phyloP scores from a whole-genome alignment of 495 filamentous ascomycete genomes.

The Annulohypoxylon moriforme region DNA sequence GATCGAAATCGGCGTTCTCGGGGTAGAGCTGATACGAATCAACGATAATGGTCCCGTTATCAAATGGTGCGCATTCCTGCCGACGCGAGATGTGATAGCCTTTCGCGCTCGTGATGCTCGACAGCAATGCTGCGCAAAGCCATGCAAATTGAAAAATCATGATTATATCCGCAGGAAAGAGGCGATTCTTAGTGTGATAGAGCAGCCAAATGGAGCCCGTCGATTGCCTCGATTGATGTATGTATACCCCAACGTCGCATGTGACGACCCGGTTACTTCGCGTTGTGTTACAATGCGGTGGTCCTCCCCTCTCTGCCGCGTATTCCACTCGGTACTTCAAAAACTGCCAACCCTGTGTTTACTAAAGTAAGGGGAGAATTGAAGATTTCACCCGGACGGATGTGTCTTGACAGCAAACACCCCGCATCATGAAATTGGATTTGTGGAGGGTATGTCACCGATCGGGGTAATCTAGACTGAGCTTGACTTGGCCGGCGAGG shows the following conservation, averaged over 20 bases:
- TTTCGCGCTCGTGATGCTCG: conserved; percentile 9
- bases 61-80: conserved; percentile 44
- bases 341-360: conserved; percentile 5
- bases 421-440: not conserved
- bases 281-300: conserved; percentile 22
- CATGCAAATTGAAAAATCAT: conserved; percentile 20
- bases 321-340: conserved; percentile 21
- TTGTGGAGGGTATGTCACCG: not conserved
- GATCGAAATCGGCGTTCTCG: conserved; percentile 54
- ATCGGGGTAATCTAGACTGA: not conserved
- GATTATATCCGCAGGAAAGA: not conserved
- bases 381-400: not conserved
- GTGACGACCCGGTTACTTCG: not conserved
- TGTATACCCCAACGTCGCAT: conserved; percentile 11
- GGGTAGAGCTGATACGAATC: conserved; percentile 52
- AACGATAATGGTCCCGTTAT: conserved; percentile 47
- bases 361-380: conserved; percentile 8
- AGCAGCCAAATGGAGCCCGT: not conserved
- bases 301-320: conserved; percentile 1
- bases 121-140: conserved; percentile 13
- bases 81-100: conserved; percentile 8
- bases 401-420: not conserved
- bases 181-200: not conserved
- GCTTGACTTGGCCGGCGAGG: not conserved
- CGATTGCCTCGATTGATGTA: conserved; percentile 25